Conservation (phyloP, 2,329 filamentous ascomycete genomes). For the Aschersonia sp. region DNA sequence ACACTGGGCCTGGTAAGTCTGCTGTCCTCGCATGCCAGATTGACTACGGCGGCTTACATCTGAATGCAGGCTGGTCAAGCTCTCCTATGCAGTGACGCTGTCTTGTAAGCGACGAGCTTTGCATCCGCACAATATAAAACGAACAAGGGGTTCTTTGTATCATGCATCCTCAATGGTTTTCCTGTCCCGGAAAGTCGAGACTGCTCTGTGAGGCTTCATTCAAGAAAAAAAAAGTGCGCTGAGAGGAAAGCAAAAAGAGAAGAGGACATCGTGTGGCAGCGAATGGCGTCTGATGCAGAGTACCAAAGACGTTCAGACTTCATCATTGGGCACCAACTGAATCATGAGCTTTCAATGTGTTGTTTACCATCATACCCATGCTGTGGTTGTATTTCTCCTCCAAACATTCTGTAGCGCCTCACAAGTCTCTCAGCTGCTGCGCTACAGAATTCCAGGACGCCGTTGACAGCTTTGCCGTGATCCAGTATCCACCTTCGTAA, state of each 20-base stretch:
- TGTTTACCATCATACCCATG: too few relatives aligned
- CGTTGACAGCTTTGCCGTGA: constrained; percentile 1
- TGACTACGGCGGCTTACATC: background rate
- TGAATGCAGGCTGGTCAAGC: background rate
- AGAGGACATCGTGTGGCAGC: too few relatives aligned
- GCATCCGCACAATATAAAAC: background rate
- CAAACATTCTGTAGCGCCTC: background rate
- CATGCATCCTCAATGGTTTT: background rate
- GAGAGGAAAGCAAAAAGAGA: too few relatives aligned
- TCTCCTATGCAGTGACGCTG: background rate
- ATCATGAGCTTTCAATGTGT: too few relatives aligned
- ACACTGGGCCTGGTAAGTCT: background rate
- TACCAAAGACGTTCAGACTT: too few relatives aligned
- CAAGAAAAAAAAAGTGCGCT: too few relatives aligned
- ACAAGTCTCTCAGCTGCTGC: background rate
- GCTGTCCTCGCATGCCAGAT: too few relatives aligned
- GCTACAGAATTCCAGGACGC: background rate
- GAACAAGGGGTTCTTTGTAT: background rate
- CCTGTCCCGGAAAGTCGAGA: background rate
- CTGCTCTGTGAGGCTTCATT: too few relatives aligned
- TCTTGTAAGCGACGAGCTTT: background rate
- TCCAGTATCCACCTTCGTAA: background rate
- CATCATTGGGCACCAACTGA: too few relatives aligned
- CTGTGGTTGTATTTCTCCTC: too few relatives aligned
- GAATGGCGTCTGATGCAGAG: too few relatives aligned